These are phyloP conservation scores for Amesomyces nigricolor DNA, from an alignment of 2,329 filamentous ascomycete genomes.

Conservation along the genomic window DNA sequence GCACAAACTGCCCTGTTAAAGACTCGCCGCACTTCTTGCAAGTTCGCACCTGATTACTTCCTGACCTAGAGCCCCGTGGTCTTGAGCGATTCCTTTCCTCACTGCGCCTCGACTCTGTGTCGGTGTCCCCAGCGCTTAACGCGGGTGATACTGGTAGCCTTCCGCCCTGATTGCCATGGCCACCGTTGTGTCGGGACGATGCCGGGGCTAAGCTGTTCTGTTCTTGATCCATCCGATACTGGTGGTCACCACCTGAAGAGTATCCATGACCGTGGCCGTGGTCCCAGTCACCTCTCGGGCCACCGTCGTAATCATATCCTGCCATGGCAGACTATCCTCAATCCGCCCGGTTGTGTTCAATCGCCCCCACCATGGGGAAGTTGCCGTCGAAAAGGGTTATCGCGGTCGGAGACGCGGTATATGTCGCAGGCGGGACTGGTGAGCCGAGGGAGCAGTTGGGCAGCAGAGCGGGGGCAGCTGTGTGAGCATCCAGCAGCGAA, in stretches of 20 bases:
- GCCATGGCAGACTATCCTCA: constrained; percentile 30
- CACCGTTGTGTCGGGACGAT: constrained; percentile 21
- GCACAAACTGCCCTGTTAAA: constrained; percentile 91
- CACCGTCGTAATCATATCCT: constrained; percentile 44
- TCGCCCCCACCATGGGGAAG: constrained; percentile 18
- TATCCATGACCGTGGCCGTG: constrained; percentile 17
- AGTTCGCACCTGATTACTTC: constrained; percentile 56
- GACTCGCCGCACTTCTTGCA: constrained; percentile 86
- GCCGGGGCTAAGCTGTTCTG: constrained; percentile 17
- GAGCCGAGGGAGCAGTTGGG: constrained; percentile 5
- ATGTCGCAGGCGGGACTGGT: constrained; percentile 8
- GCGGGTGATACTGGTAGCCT: constrained; percentile 35
- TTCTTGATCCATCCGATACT: constrained; percentile 28
- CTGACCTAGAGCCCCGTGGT: constrained; percentile 42
- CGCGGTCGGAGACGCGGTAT: constrained; percentile 2
- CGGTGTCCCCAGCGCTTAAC: constrained; percentile 32
- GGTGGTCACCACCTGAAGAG: constrained; percentile 13
- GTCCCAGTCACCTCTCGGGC: constrained; percentile 21
- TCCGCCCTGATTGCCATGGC: constrained; percentile 21
- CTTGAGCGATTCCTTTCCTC: constrained; percentile 54
- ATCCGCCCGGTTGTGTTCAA: constrained; percentile 19
- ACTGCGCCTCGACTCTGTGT: constrained; percentile 46
- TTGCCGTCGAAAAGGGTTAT: constrained; percentile 1
- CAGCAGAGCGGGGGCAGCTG: constrained; percentile 11
- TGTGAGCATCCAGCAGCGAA: constrained; percentile 16